Conservation (phyloP, 2,329 filamentous ascomycete species). For the Fusarium proliferatum region DNA sequence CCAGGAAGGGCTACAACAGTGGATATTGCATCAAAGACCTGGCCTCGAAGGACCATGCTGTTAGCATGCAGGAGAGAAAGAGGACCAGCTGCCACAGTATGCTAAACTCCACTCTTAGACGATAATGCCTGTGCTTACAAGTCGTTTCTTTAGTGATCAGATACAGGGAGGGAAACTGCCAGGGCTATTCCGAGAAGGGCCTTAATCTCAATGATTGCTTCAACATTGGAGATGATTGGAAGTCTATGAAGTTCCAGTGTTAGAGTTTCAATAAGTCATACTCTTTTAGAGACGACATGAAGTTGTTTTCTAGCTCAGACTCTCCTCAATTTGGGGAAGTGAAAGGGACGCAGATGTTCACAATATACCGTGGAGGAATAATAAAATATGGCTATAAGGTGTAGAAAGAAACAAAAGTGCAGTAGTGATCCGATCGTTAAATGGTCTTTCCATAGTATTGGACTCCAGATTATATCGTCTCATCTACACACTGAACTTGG, state of each 20-base stretch:
- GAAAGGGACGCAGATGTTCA: not conserved
- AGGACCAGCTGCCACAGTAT: not conserved
- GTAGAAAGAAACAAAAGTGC: not conserved
- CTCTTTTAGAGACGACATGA: not conserved
- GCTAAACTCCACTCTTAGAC: too few species aligned
- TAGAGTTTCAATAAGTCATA: not conserved
- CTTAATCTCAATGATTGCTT: not conserved
- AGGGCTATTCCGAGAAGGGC: not conserved
- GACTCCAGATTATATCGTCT: not conserved
- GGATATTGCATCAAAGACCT: not conserved
- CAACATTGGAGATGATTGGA: not conserved
- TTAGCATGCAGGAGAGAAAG: not conserved
- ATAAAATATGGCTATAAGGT: not conserved
- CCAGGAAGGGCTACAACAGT: not conserved
- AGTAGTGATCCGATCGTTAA: not conserved
- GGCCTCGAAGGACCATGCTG: not conserved
- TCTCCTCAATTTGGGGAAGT: not conserved
- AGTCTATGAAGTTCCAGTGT: not conserved
- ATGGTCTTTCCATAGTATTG: fast-evolving
- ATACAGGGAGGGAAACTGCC: not conserved
- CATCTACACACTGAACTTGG: not conserved
- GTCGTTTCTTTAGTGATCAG: not conserved
- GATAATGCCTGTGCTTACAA: too few species aligned
- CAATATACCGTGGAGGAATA: not conserved
- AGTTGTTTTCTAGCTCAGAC: fast-evolving